Evolutionary conservation across 768 basidiomycete genomes (phyloP).

Genomic region (Pisolithus microcarpus): DNA sequence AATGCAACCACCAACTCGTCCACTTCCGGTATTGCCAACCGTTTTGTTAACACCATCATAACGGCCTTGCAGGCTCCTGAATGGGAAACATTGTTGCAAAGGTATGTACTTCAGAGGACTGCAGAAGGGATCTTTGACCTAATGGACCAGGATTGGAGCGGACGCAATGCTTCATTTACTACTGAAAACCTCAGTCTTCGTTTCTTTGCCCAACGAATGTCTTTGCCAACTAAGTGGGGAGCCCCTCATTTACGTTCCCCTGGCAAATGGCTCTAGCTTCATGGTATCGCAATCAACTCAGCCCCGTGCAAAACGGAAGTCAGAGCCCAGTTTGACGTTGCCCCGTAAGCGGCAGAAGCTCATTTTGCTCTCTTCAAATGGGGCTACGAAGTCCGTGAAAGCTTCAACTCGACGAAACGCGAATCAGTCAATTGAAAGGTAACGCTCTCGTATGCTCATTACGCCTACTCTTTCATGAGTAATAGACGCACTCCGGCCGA

Average conservation of each 20-base stretch:
- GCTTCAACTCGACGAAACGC: slow-evolving; percentile 1
- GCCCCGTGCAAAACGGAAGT: slow-evolving; percentile 13
- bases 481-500: slow-evolving; percentile 42
- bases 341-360: slow-evolving; percentile 25
- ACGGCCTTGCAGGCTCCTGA: slow-evolving; percentile 56
- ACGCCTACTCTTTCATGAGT: slow-evolving; percentile 3
- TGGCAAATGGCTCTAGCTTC: slow-evolving; percentile 13
- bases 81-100: slow-evolving; percentile 58
- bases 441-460: background rate
- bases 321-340: slow-evolving; percentile 10
- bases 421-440: slow-evolving; percentile 18
- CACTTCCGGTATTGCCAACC: slow-evolving; percentile 45
- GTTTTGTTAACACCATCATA: slow-evolving; percentile 68
- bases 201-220: slow-evolving; percentile 76
- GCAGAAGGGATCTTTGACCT: background rate
- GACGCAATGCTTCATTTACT: slow-evolving; percentile 75
- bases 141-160: slow-evolving; percentile 57
- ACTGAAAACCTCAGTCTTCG: slow-evolving; percentile 64
- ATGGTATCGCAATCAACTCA: slow-evolving; percentile 6
- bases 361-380: background rate
- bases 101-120: slow-evolving; percentile 34
- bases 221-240: slow-evolving; percentile 77
- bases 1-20: slow-evolving; percentile 34
- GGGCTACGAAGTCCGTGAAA: slow-evolving; percentile 4
- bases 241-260: slow-evolving; percentile 45